Percentiles rank a stretch among this genome's conserved stretches.
Evolutionary conservation across 225 moss, liverwort and hornwort species (phyloP).

Genomic region (Anthoceros angustus): DNA sequence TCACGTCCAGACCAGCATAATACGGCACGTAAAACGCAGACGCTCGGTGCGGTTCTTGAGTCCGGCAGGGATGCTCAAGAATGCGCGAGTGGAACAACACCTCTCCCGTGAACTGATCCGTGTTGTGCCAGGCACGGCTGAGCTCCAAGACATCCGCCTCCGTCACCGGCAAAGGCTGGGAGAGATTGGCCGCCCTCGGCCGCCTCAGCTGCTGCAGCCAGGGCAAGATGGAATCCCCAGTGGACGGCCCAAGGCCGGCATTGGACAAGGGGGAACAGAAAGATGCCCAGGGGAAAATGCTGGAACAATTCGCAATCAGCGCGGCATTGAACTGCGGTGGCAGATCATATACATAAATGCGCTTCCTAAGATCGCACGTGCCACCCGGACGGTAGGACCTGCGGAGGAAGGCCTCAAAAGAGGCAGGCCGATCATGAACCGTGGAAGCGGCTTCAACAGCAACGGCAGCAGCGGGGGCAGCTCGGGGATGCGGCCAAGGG

Average conservation of each 20-base stretch:
- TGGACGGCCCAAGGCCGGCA: neutral
- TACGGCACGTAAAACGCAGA: conserved; percentile 8
- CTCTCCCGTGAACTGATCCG: conserved; percentile 11
- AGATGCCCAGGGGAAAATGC: neutral
- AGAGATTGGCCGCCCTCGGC: neutral
- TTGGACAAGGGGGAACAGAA: conserved; percentile 3
- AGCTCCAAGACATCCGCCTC: conserved; percentile 6
- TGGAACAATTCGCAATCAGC: neutral
- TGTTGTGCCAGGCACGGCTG: conserved; percentile 9
- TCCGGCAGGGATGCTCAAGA: conserved; percentile 10
- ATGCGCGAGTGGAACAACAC: conserved; percentile 12
- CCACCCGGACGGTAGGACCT: neutral
- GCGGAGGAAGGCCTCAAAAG: neutral
- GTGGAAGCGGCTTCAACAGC: neutral
- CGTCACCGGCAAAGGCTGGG: neutral
- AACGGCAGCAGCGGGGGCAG: too few species aligned
- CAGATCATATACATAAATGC: neutral
- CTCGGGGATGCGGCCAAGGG: neutral
- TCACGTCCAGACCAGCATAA: conserved; percentile 8
- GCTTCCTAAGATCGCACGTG: neutral
- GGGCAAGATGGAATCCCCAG: neutral
- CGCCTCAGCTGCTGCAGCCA: neutral
- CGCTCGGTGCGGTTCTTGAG: conserved; percentile 8
- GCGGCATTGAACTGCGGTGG: neutral
- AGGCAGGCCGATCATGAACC: neutral